Base-by-base conservation (phyloP, 306 rosid genomes). In the Trifolium dubium region DNA sequence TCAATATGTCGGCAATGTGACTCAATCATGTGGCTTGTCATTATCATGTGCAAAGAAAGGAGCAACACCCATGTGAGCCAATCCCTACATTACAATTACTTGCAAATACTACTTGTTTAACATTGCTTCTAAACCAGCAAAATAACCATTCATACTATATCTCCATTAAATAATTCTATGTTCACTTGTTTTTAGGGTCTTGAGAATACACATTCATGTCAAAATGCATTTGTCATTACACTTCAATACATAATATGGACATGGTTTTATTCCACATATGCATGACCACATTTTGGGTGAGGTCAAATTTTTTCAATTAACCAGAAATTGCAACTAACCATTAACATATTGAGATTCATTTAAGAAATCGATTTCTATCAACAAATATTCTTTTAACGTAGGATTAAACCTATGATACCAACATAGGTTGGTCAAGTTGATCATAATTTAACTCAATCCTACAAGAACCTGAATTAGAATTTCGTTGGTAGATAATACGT, bases 21-120 rank as follows among this genome's bases (percentile, higher is more conserved):
- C 60, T 75, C 34, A 47, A 60, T 67, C 81, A 81, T 75, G 74
- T 81, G 72, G 72, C 2, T 14, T 51, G 77, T 81, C 84, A 59
- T 39, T 11, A 12, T 71, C 75, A 54, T 3, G 31, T 62, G 64
- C 19, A 54, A 3, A 32, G 31, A 18, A 58, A 56, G 2, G 47
- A 60, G 63, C 28, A 18, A 66, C 67, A 49, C 8, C 54, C 84
- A 81, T 64, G 81, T 71, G 58, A 55, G n/a, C n/a, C 14, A 35
- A 64, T 34, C 59, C 60, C 63, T 63, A 10, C 8, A 29, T 28
- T 11, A 56, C 63, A 56, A 56, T 28, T 55, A 55, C n/a, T 23
- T 28, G 15, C 35, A 56, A 54, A 54, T 37, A 35, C 23, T 1
- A 4, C 3, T 40, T 40, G 44, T 40, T 40, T 40, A 40, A 2